phyloP scores from a whole-genome alignment of 768 basidiomycete genomes.

The Boletus sp. region DNA sequence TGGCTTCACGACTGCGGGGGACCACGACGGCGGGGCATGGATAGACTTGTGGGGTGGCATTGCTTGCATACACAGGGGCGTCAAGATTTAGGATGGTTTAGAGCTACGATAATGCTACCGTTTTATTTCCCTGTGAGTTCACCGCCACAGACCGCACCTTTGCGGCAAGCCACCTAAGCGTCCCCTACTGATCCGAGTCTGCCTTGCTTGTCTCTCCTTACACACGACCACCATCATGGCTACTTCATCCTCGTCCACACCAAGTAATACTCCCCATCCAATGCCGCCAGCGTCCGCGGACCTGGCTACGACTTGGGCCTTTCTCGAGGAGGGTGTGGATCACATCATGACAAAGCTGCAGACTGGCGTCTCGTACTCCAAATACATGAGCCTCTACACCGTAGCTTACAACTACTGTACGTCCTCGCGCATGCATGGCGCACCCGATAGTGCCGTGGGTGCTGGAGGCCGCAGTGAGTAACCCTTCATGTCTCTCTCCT shows the following conservation, averaged over 20 bases:
- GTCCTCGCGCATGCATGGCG: conserved; percentile 71
- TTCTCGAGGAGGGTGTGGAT: conserved; percentile 81
- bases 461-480: conserved; percentile 56
- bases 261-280: conserved; percentile 34
- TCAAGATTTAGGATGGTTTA: conserved; percentile 55
- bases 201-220: conserved; percentile 6
- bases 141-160: conserved; percentile 31
- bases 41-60: conserved; percentile 84
- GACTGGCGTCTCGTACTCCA: conserved; percentile 84
- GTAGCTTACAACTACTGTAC: conserved; percentile 99
- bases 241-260: conserved; percentile 29
- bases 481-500: not conserved
- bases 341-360: conserved; percentile 91
- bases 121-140: not conserved
- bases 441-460: conserved; percentile 33
- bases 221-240: conserved; percentile 34
- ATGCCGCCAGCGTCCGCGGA: conserved; percentile 72
- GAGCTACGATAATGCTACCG: not conserved
- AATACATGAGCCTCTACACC: conserved; percentile 86
- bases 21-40: conserved; percentile 83
- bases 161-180: conserved; percentile 14
- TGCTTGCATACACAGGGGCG: conserved; percentile 79
- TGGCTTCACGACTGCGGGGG: conserved; percentile 71
- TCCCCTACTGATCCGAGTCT: conserved; percentile 9
- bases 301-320: conserved; percentile 82